Evolutionary conservation across 768 basidiomycete genomes (phyloP).

Genomic region (Cubamyces lactineus): DNA sequence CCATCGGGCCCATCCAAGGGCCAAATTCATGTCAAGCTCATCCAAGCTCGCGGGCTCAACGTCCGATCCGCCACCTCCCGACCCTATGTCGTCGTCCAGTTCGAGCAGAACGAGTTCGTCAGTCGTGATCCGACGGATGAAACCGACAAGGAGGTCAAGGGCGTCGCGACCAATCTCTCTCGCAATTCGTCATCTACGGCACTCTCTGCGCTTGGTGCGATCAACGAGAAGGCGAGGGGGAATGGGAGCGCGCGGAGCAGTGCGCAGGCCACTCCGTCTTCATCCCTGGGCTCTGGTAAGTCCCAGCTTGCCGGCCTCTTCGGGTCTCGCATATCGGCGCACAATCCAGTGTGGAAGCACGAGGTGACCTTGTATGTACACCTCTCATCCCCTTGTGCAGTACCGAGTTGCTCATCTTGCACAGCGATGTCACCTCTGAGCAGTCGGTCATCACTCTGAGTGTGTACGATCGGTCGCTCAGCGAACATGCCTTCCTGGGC

Average conservation of each 20-base stretch:
- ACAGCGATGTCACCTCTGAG: slow-evolving; percentile 92
- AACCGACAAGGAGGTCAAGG: slow-evolving; percentile 87
- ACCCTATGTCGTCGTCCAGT: slow-evolving; percentile 96
- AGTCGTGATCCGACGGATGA: slow-evolving; percentile 87
- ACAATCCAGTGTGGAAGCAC: slow-evolving; percentile 99
- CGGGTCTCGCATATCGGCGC: slow-evolving; percentile 60
- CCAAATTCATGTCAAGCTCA: slow-evolving; percentile 95
- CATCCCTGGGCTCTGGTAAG: slow-evolving; percentile 32
- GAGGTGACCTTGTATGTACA: slow-evolving; percentile 94
- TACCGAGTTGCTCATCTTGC: slow-evolving; percentile 12
- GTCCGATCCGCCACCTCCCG: slow-evolving; percentile 65
- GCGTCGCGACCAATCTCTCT: slow-evolving; percentile 62
- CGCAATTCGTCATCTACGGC: slow-evolving; percentile 65
- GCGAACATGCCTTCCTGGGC: slow-evolving; percentile 89
- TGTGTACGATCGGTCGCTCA: slow-evolving; percentile 86
- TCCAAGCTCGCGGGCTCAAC: slow-evolving; percentile 84
- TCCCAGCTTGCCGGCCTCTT: slow-evolving; percentile 48
- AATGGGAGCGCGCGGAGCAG: slow-evolving; percentile 24
- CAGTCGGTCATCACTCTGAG: slow-evolving; percentile 83
- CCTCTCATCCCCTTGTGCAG: not conserved
- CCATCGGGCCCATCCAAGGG: slow-evolving; percentile 52
- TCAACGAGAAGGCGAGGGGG: slow-evolving; percentile 48
- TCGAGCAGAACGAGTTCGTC: slow-evolving; percentile 99
- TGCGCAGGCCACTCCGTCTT: slow-evolving; percentile 32
- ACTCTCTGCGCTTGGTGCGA: slow-evolving; percentile 66